These are phyloP conservation scores for Berberis thunbergii DNA, from an alignment of 164 flowering plant species.

Conservation along the genomic window DNA sequence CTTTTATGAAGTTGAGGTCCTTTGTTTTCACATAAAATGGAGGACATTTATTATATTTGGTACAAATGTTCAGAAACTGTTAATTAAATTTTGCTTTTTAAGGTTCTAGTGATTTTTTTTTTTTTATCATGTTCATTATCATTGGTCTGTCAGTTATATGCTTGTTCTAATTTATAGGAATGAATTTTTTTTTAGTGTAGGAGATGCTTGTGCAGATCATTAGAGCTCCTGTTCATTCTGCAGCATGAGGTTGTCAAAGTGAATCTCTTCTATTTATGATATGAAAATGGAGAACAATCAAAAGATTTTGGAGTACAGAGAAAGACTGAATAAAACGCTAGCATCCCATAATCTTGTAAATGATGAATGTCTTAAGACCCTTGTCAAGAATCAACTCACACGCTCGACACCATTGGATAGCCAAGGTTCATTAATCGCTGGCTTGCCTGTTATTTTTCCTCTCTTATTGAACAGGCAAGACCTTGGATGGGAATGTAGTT, in stretches of 20 bases:
- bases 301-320: slow-evolving; percentile 46
- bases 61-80: no score
- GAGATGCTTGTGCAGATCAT: no score
- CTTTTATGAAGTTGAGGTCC: no score
- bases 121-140: no score
- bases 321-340: slow-evolving; percentile 62
- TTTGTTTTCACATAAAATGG: no score
- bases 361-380: slow-evolving; percentile 35
- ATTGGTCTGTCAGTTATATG: no score
- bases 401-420: slow-evolving; percentile 26
- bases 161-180: no score
- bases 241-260: background rate
- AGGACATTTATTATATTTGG: no score
- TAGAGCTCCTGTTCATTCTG: background rate
- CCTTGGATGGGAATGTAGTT: background rate
- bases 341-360: slow-evolving; percentile 47
- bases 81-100: no score
- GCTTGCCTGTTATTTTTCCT: background rate
- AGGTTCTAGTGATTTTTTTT: no score
- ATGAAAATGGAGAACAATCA: slow-evolving; percentile 41
- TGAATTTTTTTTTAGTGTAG: no score
- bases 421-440: slow-evolving; percentile 32
- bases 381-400: slow-evolving; percentile 53
- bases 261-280: slow-evolving; percentile 9
- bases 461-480: background rate